Conservation (phyloP, 2,329 filamentous ascomycete species). For the Ophiosphaerella narmari region DNA sequence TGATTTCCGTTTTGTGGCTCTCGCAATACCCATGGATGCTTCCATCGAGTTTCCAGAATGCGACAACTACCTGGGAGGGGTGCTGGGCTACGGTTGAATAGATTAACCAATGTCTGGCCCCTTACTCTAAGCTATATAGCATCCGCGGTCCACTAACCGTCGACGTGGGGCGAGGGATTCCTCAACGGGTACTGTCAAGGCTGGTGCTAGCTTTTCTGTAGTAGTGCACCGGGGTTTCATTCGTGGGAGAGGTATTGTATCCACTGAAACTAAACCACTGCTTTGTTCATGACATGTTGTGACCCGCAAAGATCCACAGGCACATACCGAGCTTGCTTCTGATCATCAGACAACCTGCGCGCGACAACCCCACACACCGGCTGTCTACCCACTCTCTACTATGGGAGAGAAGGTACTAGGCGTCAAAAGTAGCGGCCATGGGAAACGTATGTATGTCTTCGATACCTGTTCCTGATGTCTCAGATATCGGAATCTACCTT, state of each 20-base stretch:
- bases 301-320: background rate
- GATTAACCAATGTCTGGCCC: constrained; percentile 19
- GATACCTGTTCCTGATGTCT: too few species aligned
- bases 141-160: constrained; percentile 8
- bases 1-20: constrained; percentile 1
- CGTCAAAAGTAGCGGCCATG: too few species aligned
- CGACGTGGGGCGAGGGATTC: constrained; percentile 6
- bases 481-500: too few species aligned
- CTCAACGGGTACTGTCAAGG: background rate
- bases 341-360: background rate
- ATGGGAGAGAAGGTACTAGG: too few species aligned
- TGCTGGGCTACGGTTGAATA: constrained; percentile 21
- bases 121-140: constrained; percentile 13
- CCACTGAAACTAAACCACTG: too few species aligned
- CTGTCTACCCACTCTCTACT: too few species aligned
- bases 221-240: too few species aligned
- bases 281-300: background rate
- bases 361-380: too few species aligned
- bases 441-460: too few species aligned
- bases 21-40: background rate
- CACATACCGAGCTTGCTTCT: background rate
- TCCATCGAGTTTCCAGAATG: constrained; percentile 14
- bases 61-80: constrained; percentile 6
- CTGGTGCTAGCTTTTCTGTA: background rate
- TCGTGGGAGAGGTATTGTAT: too few species aligned